A percentile compares a stretch with the other conserved stretches of the same genome.
Conservation (phyloP, 2,329 filamentous ascomycete genomes). For the Trichoderma sp. region DNA sequence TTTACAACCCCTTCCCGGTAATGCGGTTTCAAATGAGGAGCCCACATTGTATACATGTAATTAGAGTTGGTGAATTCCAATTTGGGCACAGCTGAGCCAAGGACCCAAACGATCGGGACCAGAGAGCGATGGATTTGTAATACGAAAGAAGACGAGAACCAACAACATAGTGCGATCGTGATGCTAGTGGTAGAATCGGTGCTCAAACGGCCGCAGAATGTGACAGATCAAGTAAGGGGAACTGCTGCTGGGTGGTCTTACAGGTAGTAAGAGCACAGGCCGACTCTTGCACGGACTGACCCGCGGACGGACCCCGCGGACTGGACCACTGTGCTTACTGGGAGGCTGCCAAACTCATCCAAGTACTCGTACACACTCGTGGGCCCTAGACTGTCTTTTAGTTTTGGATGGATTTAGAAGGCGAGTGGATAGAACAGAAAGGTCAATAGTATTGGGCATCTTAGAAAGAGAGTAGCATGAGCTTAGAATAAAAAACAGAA, state of each 20-base stretch:
- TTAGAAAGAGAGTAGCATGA: background rate
- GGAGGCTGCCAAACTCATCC: background rate
- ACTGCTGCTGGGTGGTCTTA: background rate
- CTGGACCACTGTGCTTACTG: background rate
- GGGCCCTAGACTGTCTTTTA: background rate
- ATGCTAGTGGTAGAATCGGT: background rate
- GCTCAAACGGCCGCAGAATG: background rate
- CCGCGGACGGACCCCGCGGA: background rate
- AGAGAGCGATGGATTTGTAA: background rate
- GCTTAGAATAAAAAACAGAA: background rate
- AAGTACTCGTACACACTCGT: background rate
- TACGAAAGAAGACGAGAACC: background rate
- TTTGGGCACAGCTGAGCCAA: background rate
- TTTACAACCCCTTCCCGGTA: background rate
- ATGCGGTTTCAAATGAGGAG: background rate
- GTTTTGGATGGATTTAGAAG: background rate
- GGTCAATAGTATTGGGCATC: background rate
- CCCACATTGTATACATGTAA: background rate
- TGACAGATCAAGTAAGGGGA: background rate
- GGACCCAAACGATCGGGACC: constrained; percentile 4
- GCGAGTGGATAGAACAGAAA: background rate
- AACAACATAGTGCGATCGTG: background rate
- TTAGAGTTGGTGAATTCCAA: background rate
- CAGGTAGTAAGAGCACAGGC: background rate
- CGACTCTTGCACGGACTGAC: background rate